A percentile compares a stretch with the other conserved stretches of the same genome.
phyloP scores from a whole-genome alignment of 2,329 filamentous ascomycete genomes.

The Dactylella cylindrospora region DNA sequence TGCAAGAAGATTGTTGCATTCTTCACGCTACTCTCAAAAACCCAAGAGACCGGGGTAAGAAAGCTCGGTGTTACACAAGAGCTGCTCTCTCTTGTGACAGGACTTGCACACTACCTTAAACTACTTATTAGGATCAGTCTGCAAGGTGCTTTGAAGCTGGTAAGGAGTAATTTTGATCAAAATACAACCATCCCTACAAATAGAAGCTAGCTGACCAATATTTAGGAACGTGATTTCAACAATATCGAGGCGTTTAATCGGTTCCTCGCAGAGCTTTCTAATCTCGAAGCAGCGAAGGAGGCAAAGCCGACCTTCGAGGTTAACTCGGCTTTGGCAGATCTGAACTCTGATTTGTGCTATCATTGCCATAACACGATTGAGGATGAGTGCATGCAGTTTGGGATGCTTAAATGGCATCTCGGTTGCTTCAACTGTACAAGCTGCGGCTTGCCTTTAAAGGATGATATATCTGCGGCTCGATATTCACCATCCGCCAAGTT shows the following conservation, averaged over 20 bases:
- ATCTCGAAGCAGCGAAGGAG: slow-evolving; percentile 74
- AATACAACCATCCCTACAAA: slow-evolving; percentile 11
- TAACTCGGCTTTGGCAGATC: slow-evolving; percentile 68
- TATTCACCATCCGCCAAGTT: slow-evolving; percentile 67
- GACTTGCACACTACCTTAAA: slow-evolving; percentile 94
- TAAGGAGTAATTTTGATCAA: slow-evolving; percentile 20
- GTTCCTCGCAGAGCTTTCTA: slow-evolving; percentile 80
- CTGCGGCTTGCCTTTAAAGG: slow-evolving; percentile 73
- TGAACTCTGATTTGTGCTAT: slow-evolving; percentile 80
- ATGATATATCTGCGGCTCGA: slow-evolving; percentile 67
- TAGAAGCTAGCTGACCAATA: slow-evolving; percentile 34
- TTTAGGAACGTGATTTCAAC: slow-evolving; percentile 71
- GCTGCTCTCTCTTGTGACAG: slow-evolving; percentile 93
- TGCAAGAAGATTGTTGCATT: slow-evolving; percentile 99
- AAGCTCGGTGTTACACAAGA: slow-evolving; percentile 97
- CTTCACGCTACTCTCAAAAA: slow-evolving; percentile 91
- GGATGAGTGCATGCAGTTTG: slow-evolving; percentile 80
- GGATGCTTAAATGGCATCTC: slow-evolving; percentile 79
- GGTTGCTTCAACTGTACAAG: slow-evolving; percentile 70
- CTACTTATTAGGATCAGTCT: slow-evolving; percentile 95
- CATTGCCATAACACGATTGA: slow-evolving; percentile 85
- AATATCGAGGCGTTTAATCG: slow-evolving; percentile 73
- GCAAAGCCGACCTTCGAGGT: slow-evolving; percentile 70
- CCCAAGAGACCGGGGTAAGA: slow-evolving; percentile 83
- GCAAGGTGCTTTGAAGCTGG: slow-evolving; percentile 82